phyloP scores from a whole-genome alignment of 2,329 filamentous ascomycete species.

The Penicillium sp. region DNA sequence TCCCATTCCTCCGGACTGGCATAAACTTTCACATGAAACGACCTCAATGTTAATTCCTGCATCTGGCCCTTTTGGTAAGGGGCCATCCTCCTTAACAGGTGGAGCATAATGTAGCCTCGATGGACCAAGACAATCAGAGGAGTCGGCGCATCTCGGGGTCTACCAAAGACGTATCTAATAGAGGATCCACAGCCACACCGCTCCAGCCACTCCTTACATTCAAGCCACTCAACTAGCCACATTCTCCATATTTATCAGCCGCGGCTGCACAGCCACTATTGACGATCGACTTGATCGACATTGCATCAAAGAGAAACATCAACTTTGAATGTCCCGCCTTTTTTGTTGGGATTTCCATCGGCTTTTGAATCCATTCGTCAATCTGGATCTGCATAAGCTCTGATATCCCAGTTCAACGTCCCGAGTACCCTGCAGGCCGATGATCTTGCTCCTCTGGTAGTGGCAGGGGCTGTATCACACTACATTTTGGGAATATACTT shows the following conservation, averaged over 20 bases:
- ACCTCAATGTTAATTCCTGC: slow-evolving; percentile 1
- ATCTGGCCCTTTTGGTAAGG: slow-evolving; percentile 5
- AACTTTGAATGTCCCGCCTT: slow-evolving; percentile 2
- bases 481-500: not conserved
- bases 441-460: not conserved
- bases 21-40: slow-evolving; percentile 8
- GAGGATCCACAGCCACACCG: slow-evolving; percentile 17
- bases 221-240: slow-evolving; percentile 16
- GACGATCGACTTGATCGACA: slow-evolving; percentile 4
- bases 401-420: not conserved
- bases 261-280: slow-evolving; percentile 1
- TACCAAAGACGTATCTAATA: slow-evolving; percentile 1
- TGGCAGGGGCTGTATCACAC: not conserved
- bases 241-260: slow-evolving; percentile 6
- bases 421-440: not conserved
- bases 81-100: slow-evolving; percentile 4
- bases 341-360: slow-evolving; percentile 8
- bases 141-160: not conserved
- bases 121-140: not conserved
- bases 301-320: slow-evolving; percentile 2
- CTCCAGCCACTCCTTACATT: slow-evolving; percentile 20
- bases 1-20: not conserved
- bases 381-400: not conserved
- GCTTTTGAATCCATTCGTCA: not conserved
- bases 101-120: not conserved